Evolutionary conservation across 306 rosid species (phyloP), one percentile per base, ranked within the genome.

Genomic region (Sicyos edulis): DNA sequence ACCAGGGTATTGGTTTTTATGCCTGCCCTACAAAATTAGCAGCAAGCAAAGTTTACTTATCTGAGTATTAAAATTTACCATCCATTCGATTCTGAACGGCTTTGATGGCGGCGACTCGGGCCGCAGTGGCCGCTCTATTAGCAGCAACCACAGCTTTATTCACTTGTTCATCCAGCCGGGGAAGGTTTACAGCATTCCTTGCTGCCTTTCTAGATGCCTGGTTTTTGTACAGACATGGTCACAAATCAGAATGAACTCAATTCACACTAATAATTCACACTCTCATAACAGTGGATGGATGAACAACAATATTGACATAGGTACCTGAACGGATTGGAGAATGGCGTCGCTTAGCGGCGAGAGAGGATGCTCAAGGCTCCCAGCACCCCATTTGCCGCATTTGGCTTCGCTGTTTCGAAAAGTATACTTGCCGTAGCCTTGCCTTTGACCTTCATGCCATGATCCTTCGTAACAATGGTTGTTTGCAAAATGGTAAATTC

Each of bases 361-460:
- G 13, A 89, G 75, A 75, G 97, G 83, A 42, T 83, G 85, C 86
- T 86, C 88, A 74, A 95, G 97, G 71, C 78, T 86, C 40, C 97
- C 96, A 69, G 80, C 88, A 70, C 89, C 97, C 99, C 99, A 95
- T 80, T 87, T 86, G 2, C 99, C 99, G 51, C 91, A 83, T 86
- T 86, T 87, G n/a, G 84, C 29, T 57, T 91, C 92, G 7, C 86
- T 89, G 26, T 76, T 91, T 74, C 95, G 77, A 70, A 95, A 95
- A 6, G 85, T 80, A 61, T 95, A 95, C 63, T 74, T 82, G 45
- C 99, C 99, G 2, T 83, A 82, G 34, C 97, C 99, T 80, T 91
- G 99, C 79, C 90, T 91, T 0, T 97, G 88, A 19, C 97, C 97
- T 69, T 95, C 99, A 58, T 95, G 97, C 99, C 99, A 95, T 7